Evolutionary conservation across 352 stramenopile genomes (phyloP), one percentile per base, ranked within the genome.

Genomic region (Halophytophthora polymorphica): DNA sequence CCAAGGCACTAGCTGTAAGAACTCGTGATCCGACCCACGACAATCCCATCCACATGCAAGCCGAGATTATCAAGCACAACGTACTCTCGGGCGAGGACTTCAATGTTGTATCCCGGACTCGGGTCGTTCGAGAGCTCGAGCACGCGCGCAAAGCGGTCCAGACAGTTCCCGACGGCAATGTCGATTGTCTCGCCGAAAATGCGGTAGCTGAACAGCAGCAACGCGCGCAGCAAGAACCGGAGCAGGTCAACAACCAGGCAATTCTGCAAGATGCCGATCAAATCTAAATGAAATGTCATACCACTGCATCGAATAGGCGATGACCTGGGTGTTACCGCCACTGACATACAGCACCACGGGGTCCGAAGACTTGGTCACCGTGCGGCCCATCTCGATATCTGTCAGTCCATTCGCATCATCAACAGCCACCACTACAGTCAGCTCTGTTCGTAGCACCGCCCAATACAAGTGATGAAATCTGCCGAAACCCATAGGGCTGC

Each of bases 141-240:
- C 3, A 98, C 84, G 39, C 97, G 81, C 25, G 95, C 95, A 65
- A 98, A 98, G 28, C 97, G 85, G 80, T 99, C 98, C 36, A 99
- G 78, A 69, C 96, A 99, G 77, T 99, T 99, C 31, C 98, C 98
- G 19, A 99, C 96, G 4, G 98, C 97, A 58, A 99, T 99, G 77
- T 99, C 98, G 67, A 99, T 99, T 11, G 98, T 99, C 78, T 99
- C 98, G 25, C 98, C 98, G 73, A 99, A 99, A 49, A 99, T 99
- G 34, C 96, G 83, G 69, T 99, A 99, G 42, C 95, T 87, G 28
- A 18, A 75, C 8, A 47, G 41, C 14, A 38, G 21, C 18, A 19
- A 1, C 15, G 54, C 13, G 28, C 38, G 6, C 34, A 69, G 10
- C 23, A 41, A 29, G 5, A 14, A 14, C 19, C 22, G 36, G 37